Conservation (phyloP, 208 protist genomes). For the Leishmania tarentolae region DNA sequence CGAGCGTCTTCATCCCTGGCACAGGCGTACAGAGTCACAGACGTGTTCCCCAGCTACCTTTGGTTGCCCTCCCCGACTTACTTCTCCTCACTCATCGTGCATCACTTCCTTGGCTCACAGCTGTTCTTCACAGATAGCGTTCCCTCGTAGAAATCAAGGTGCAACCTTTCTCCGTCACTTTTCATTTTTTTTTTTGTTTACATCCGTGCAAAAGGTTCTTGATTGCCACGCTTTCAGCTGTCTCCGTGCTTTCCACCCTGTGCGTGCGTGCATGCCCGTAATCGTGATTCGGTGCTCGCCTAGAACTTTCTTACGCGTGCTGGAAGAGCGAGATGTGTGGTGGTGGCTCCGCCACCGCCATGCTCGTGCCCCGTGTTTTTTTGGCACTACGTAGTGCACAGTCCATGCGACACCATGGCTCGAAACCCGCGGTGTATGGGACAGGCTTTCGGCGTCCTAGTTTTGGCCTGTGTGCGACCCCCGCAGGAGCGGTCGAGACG, state of each 20-base stretch:
- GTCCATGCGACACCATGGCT: not conserved
- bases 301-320: not conserved
- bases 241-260: not conserved
- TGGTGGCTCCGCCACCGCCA: not conserved
- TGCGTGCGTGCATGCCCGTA: not conserved
- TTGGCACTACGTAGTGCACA: not conserved
- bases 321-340: not conserved
- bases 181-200: not conserved
- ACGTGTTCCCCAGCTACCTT: not conserved
- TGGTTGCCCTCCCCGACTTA: not conserved
- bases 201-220: not conserved
- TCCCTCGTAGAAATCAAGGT: too few species aligned
- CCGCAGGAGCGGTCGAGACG: not conserved
- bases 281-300: not conserved
- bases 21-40: not conserved
- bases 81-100: too few species aligned
- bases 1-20: not conserved
- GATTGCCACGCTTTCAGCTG: not conserved
- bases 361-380: not conserved
- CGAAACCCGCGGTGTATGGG: not conserved
- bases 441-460: not conserved
- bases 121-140: not conserved
- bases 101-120: not conserved
- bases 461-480: not conserved
- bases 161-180: not conserved